These are phyloP conservation scores for Hypericum perforatum DNA, from an alignment of 345 rosid species.

Conservation along the genomic window DNA sequence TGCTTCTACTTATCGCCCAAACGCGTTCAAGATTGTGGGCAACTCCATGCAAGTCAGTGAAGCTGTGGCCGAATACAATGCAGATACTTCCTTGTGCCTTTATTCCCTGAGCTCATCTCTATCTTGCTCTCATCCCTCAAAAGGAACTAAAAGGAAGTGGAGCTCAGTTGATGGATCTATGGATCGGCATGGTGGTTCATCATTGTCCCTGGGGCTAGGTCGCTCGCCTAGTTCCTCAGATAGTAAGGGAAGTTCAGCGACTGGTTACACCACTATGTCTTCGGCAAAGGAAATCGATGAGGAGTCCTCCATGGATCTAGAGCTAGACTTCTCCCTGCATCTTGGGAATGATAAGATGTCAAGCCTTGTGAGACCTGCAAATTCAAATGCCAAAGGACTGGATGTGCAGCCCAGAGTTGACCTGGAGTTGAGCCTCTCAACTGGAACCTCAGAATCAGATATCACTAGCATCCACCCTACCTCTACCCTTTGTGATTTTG, in stretches of 20 bases:
- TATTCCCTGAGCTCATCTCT: constrained; percentile 53
- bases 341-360: constrained; percentile 55
- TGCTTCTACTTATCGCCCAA: constrained; percentile 37
- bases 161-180: constrained; percentile 36
- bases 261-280: constrained; percentile 60
- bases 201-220: constrained; percentile 66
- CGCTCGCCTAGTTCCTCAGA: constrained; percentile 76
- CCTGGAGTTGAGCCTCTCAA: constrained; percentile 70
- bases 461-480: constrained; percentile 41
- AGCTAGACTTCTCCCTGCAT: constrained; percentile 69
- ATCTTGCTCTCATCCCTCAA: constrained; percentile 24
- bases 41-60: constrained; percentile 34
- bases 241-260: constrained; percentile 76
- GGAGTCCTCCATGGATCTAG: constrained; percentile 78
- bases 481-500: constrained; percentile 28
- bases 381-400: constrained; percentile 24
- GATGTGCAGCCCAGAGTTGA: constrained; percentile 45
- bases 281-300: constrained; percentile 84
- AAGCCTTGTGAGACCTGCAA: constrained; percentile 29
- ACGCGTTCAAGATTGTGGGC: constrained; percentile 47
- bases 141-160: constrained; percentile 75
- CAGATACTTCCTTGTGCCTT: constrained; percentile 66
- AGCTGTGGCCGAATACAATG: constrained; percentile 21
- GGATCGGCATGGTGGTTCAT: constrained; percentile 40
- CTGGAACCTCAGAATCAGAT: constrained; percentile 56